Evolutionary conservation across 129 eudicot genomes (phyloP).

Genomic region (Chrysanthemum lavandulifolium): DNA sequence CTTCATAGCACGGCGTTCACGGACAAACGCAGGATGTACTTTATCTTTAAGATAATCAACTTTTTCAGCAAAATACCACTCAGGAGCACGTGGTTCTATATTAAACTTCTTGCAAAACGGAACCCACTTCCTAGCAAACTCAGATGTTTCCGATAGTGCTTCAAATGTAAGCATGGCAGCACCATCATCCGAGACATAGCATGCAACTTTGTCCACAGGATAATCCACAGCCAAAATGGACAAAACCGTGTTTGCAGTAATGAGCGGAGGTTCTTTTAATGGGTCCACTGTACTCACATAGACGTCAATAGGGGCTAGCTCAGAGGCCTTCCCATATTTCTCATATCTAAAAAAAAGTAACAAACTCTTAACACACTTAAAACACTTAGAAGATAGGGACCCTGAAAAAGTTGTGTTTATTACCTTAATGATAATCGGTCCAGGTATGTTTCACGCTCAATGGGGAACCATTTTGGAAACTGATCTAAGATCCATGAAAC

Average conservation of each 20-base stretch:
- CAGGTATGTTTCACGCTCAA: conserved; percentile 65
- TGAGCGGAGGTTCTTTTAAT: conserved; percentile 70
- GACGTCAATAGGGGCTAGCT: conserved; percentile 55
- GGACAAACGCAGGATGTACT: conserved; percentile 69
- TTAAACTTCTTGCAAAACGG: conserved; percentile 77
- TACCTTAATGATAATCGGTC: conserved; percentile 65
- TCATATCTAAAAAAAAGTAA: conserved; percentile 53
- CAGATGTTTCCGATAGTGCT: conserved; percentile 65
- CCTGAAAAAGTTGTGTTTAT: neutral
- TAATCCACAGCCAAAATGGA: conserved; percentile 80
- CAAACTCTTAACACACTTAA: neutral
- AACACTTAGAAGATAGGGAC: neutral
- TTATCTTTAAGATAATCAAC: conserved; percentile 71
- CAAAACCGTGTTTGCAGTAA: conserved; percentile 80
- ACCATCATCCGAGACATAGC: conserved; percentile 84
- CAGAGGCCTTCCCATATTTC: conserved; percentile 71
- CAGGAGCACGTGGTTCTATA: conserved; percentile 88
- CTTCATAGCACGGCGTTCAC: conserved; percentile 80
- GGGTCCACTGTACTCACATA: conserved; percentile 87
- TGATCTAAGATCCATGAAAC: conserved; percentile 70
- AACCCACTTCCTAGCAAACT: conserved; percentile 79
- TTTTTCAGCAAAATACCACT: conserved; percentile 69
- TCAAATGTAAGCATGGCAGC: conserved; percentile 85
- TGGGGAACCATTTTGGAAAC: conserved; percentile 72
- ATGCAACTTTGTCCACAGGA: conserved; percentile 68